Conservation (phyloP, 2,329 filamentous ascomycete species). For the Fusarium acutatum region DNA sequence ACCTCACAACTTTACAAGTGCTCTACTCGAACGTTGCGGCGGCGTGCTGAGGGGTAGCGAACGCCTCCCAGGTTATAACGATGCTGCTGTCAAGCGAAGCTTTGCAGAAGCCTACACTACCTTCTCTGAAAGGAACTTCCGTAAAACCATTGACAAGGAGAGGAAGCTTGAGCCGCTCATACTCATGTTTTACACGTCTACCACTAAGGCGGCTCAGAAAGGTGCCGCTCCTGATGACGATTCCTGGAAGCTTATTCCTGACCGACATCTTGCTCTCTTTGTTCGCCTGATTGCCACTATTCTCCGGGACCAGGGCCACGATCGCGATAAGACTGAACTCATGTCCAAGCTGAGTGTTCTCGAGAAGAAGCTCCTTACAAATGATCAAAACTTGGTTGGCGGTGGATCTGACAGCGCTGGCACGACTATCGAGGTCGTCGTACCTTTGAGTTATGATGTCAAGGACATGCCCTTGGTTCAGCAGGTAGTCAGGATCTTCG, state of each 20-base stretch:
- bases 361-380: conserved; percentile 92
- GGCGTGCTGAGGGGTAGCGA: conserved; percentile 84
- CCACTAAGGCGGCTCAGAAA: conserved; percentile 84
- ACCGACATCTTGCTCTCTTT: conserved; percentile 94
- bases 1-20: conserved; percentile 62
- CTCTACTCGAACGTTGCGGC: conserved; percentile 76
- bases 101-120: conserved; percentile 95
- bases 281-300: conserved; percentile 84
- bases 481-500: conserved; percentile 86
- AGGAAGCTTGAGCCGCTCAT: conserved; percentile 91
- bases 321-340: conserved; percentile 85
- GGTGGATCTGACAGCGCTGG: conserved; percentile 47
- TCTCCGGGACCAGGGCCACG: conserved; percentile 84
- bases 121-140: conserved; percentile 87
- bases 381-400: conserved; percentile 82
- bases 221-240: conserved; percentile 81
- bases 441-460: conserved; percentile 88
- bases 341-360: conserved; percentile 79
- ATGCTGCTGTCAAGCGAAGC: conserved; percentile 88
- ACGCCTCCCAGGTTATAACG: conserved; percentile 85
- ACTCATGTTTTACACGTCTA: conserved; percentile 94
- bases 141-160: conserved; percentile 93
- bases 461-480: conserved; percentile 97
- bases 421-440: conserved; percentile 77
- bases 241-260: conserved; percentile 89